Evolutionary conservation across 2,329 filamentous ascomycete genomes (phyloP), one percentile per base, ranked within the genome.

Genomic region (Falciphora oryzae): DNA sequence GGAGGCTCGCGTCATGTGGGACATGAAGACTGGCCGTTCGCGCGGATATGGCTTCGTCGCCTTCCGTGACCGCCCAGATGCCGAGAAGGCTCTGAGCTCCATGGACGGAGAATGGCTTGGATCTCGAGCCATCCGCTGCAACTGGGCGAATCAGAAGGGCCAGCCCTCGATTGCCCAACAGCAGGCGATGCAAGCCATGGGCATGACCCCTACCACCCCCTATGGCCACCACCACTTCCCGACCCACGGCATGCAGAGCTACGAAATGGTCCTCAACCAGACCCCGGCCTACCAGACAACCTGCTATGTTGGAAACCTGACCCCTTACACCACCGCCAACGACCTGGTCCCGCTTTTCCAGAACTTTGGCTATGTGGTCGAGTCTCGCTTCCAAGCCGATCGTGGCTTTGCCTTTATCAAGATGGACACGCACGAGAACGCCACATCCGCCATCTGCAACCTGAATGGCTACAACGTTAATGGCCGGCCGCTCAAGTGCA

Each of bases 91-190:
- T 1, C 79, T 99, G 73, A 96, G 90, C 79, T 93, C 93, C 68
- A 99, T 99, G 95, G 95, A 99, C 73, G 95, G 95, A 68, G 95
- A 99, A 80, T 99, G 95, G 95, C 89, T 99, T 63, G 95, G 95
- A 64, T 98, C 95, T 72, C 91, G 95, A 69, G 95, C 95, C 57
- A 99, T 99, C 74, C 93, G 95, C 71, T 98, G 94, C 85, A 99
- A 99, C 83, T 99, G 95, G 95, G 95, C 95, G 67, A 99, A 99
- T 81, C 95, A 99, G 75, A 99, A 99, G 83, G 95, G 95, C n/a
- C 95, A 99, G 75, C 95, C 95, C 65, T 98, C 95, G 2, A 97
- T 98, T 77, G 93, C 93, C 61, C 94, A 99, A 80, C 95, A 98
- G 79, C 92, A 96, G 78, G 92, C 93, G 53, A 95, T 99, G 92